Conservation (phyloP, 140 eudicot species). For the Flaveria floridana region DNA sequence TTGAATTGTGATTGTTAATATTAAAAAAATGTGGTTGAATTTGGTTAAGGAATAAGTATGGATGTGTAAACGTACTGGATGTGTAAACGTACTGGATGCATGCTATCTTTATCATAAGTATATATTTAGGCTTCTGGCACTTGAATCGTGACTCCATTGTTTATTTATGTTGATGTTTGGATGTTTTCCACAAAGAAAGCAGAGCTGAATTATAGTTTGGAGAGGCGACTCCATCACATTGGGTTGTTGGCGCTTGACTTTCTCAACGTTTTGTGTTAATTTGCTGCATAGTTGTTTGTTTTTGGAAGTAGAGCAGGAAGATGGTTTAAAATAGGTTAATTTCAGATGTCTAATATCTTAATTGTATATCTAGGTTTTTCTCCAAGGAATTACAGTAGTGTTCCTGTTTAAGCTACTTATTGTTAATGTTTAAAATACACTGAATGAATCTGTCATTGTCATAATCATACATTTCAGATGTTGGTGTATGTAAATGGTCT, state of each 20-base stretch:
- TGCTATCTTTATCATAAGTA: not conserved
- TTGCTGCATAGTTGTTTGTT: conserved; percentile 9
- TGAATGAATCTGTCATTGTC: conserved; percentile 12
- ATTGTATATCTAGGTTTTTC: not conserved
- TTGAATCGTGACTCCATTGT: conserved; percentile 1
- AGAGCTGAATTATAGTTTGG: conserved; percentile 4
- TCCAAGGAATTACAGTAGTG: not conserved
- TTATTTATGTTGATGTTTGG: not conserved
- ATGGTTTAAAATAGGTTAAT: not conserved
- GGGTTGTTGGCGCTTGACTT: not conserved
- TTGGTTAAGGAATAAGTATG: not conserved
- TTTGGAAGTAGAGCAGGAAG: conserved; percentile 10
- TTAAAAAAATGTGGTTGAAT: too few relatives aligned
- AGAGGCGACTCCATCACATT: not conserved
- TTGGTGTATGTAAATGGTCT: not conserved
- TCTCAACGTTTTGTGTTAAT: conserved; percentile 24
- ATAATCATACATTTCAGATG: not conserved
- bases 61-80: not conserved
- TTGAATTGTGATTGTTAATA: too few relatives aligned
- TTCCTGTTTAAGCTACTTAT: not conserved
- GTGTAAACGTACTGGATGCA: not conserved
- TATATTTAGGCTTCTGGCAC: not conserved
- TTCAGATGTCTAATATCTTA: conserved; percentile 12
- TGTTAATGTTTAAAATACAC: not conserved
- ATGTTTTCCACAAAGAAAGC: not conserved